These are phyloP conservation scores for Ensete ventricosum DNA, from an alignment of 176 grass and related monocot species.

Conservation along the genomic window DNA sequence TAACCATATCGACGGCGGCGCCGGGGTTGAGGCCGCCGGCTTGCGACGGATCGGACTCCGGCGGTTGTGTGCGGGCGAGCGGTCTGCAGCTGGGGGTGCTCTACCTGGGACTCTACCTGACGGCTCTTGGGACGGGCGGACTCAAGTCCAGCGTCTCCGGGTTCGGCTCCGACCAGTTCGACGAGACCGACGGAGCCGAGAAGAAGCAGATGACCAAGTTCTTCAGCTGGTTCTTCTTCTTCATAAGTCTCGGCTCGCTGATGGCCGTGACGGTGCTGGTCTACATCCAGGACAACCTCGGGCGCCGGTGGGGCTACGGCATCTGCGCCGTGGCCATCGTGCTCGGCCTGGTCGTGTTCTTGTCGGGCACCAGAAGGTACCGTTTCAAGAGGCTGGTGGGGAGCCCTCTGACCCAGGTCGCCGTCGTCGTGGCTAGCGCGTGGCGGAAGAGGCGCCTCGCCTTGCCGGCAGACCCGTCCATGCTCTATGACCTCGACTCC, in stretches of 20 bases:
- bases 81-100: constrained; percentile 18
- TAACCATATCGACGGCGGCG: constrained; percentile 18
- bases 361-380: constrained; percentile 31
- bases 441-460: constrained; percentile 34
- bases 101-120: constrained; percentile 19
- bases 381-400: constrained; percentile 52
- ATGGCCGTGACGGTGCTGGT: constrained; percentile 16
- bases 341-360: constrained; percentile 26
- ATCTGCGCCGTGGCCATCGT: constrained; percentile 18
- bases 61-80: not conserved
- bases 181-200: constrained; percentile 6
- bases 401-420: constrained; percentile 40
- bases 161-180: constrained; percentile 26
- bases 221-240: constrained; percentile 26
- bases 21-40: constrained; percentile 14
- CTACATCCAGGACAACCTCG: constrained; percentile 22
- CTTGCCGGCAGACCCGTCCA: constrained; percentile 24
- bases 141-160: constrained; percentile 23
- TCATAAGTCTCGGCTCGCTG: constrained; percentile 21
- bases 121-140: constrained; percentile 17
- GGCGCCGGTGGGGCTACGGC: constrained; percentile 16
- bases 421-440: constrained; percentile 15
- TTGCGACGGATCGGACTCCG: not conserved
- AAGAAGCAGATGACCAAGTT: constrained; percentile 24
- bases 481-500: constrained; percentile 27